Evolutionary conservation across 169 alveolate genomes (phyloP).

Genomic region (Eimeria sp.): DNA sequence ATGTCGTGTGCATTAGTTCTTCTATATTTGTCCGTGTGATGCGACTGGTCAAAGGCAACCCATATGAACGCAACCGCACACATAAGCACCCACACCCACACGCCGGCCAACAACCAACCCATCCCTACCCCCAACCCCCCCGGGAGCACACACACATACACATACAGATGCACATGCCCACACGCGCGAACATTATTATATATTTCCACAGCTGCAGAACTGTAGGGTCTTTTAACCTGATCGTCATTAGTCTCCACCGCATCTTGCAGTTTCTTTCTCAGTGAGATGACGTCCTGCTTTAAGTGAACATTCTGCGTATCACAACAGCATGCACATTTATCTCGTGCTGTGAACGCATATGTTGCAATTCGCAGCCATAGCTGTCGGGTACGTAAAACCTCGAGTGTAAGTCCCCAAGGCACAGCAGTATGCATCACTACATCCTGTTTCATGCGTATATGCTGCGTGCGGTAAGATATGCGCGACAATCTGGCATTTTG

Average conservation of each 20-base stretch:
- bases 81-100: background rate
- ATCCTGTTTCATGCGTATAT: background rate
- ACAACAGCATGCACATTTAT: background rate
- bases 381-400: too few relatives aligned
- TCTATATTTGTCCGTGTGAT: background rate
- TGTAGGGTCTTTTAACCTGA: conserved; percentile 31
- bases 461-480: background rate
- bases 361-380: background rate
- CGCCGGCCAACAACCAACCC: too few relatives aligned
- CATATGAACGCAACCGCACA: background rate
- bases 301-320: conserved; percentile 71
- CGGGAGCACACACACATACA: too few relatives aligned
- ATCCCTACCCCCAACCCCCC: too few relatives aligned
- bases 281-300: conserved; percentile 68
- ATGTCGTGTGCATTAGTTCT: background rate
- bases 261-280: conserved; percentile 71
- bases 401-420: background rate
- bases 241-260: conserved; percentile 79
- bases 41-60: background rate
- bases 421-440: background rate
- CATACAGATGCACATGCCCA: background rate
- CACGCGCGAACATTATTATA: background rate
- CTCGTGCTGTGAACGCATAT: background rate
- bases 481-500: background rate
- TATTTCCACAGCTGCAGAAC: background rate